A percentile compares a stretch with the other conserved stretches of the same genome.
These are phyloP conservation scores for Erysimum cheiranthoides DNA, from an alignment of 345 rosid genomes.

Conservation along the genomic window DNA sequence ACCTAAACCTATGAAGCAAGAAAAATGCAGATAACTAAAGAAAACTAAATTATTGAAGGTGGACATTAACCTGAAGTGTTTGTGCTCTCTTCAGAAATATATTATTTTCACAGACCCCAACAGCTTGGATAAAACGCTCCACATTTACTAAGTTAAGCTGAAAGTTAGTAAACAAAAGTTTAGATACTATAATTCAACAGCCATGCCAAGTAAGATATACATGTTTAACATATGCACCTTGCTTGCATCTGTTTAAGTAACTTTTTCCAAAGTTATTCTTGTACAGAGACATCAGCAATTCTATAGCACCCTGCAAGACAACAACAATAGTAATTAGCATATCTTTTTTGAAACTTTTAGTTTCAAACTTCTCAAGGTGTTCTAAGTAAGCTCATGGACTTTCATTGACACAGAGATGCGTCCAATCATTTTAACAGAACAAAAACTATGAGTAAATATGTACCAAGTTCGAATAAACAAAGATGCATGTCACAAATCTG, in stretches of 20 bases:
- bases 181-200: constrained; percentile 4
- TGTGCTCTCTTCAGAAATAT: constrained; percentile 90
- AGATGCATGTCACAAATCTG: too few species aligned
- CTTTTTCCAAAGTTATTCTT: constrained; percentile 80
- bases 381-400: constrained; percentile 15
- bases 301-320: constrained; percentile 83
- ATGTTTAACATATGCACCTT: constrained; percentile 56
- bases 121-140: constrained; percentile 89
- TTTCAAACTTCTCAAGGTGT: constrained; percentile 11
- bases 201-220: constrained; percentile 19
- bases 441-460: constrained; percentile 9
- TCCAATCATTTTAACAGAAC: background rate
- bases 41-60: constrained; percentile 3
- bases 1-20: background rate
- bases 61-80: constrained; percentile 62
- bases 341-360: background rate
- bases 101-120: constrained; percentile 80
- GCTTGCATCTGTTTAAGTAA: constrained; percentile 79
- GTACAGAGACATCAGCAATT: constrained; percentile 82
- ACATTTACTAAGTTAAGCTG: constrained; percentile 79
- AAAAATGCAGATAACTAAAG: constrained; percentile 16
- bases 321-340: constrained; percentile 3
- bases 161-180: constrained; percentile 25
- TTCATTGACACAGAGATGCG: constrained; percentile 23
- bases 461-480: background rate